A percentile compares a stretch with the other conserved stretches of the same genome.
Conservation (phyloP, 495 filamentous ascomycete species). For the Sordaria brevicollis region DNA sequence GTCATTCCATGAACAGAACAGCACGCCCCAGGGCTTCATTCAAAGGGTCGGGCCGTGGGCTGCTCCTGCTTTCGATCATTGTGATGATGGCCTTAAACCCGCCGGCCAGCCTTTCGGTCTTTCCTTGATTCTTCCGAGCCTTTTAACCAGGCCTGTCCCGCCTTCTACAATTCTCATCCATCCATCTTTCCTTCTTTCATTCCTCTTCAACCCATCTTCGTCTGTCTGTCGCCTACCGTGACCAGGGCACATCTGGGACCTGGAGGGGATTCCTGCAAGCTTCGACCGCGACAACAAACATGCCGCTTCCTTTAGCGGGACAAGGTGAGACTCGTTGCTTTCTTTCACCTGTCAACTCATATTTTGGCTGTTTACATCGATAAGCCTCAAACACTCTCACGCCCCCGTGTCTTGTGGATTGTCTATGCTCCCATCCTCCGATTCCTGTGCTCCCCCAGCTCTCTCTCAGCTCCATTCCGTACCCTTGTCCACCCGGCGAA, state of each 20-base stretch:
- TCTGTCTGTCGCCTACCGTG: neutral
- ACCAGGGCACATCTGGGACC: neutral
- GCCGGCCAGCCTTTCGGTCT: neutral
- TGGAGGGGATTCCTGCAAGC: neutral
- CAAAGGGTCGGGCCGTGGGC: neutral
- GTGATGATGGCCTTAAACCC: neutral
- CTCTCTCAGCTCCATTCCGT: slow-evolving; percentile 3
- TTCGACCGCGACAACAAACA: slow-evolving; percentile 8
- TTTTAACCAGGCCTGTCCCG: slow-evolving; percentile 1
- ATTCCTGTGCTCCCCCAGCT: slow-evolving; percentile 7
- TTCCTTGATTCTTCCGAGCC: neutral
- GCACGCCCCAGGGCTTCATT: neutral
- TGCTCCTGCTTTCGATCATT: neutral
- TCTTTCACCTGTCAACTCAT: neutral
- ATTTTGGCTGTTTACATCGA: neutral
- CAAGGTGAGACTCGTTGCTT: slow-evolving; percentile 31
- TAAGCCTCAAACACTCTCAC: neutral
- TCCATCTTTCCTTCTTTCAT: neutral
- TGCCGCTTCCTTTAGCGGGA: slow-evolving; percentile 35
- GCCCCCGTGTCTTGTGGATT: neutral
- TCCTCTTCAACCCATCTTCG: neutral
- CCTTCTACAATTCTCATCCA: neutral
- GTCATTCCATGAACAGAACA: no score
- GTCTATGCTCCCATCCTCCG: neutral
- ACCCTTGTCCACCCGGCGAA: slow-evolving; percentile 14